Evolutionary conservation across 495 filamentous ascomycete genomes (phyloP), one percentile per base, ranked within the genome.

Genomic region (Articulospora tetracladia): DNA sequence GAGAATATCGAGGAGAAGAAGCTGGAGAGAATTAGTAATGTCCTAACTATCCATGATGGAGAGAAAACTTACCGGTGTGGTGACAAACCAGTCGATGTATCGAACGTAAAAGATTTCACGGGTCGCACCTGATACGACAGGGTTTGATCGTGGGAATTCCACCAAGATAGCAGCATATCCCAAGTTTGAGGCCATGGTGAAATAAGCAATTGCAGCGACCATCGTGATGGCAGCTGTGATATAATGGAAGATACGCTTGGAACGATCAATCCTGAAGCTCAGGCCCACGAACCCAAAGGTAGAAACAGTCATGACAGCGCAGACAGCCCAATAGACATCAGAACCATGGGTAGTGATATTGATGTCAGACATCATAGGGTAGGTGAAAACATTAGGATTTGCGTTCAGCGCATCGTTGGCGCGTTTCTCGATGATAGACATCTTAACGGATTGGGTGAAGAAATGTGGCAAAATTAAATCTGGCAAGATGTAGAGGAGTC

Each of bases 41-140:
- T 61, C 15, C 23, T 22, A 64, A 22, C n/a, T n/a, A 0, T 24
- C 22, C 32, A n/a, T 2, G 13, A 17, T 28, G 3, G 26, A 36
- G 11, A 20, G 2, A 20, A 46, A 44, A 41, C 50, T 70, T 60
- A 70, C 47, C 28, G 75, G 71, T 27, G 68, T 76, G 17, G 74
- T 78, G 50, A 77, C 65, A 36, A 70, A 66, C 84, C 85, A 87
- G 68, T 88, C 81, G 60, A 90, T 81, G 69, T 89, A 91, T 26
- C 86, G 76, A 30, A 83, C 86, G 59, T 86, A 91, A 70, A 89
- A 91, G 66, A 91, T 82, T 70, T 89, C 78, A 11, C 88, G 79
- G 19, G 74, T 77, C 3, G 68, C 63, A 11, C 79, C 80, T 11
- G 63, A 46, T 3, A 81, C 75, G 23, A 73, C 69, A 32, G 70